Conservation (phyloP, 106 monocot genomes). For the Gastrodia elata region DNA sequence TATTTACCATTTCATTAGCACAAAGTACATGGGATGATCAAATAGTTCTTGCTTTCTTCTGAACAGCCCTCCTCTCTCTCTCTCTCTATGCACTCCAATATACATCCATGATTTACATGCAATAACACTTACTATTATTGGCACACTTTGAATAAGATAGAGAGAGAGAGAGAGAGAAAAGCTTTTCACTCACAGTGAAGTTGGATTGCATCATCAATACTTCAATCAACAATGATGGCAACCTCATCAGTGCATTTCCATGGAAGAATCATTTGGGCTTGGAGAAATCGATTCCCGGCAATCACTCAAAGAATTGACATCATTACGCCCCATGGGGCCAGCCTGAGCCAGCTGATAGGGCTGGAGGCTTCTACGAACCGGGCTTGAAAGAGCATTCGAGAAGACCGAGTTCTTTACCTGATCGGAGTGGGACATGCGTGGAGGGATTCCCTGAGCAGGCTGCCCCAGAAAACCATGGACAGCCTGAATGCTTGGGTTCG, state of each 20-base stretch:
- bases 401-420: conserved; percentile 45
- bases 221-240: neutral
- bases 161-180: neutral
- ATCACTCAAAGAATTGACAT: neutral
- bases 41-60: too few species aligned
- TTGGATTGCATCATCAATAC: neutral
- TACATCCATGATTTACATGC: neutral
- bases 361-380: conserved; percentile 31
- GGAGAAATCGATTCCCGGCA: conserved; percentile 12
- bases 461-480: conserved; percentile 9
- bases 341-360: conserved; percentile 35
- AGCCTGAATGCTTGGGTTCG: conserved; percentile 20
- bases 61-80: too few species aligned
- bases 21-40: neutral
- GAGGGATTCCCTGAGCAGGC: conserved; percentile 12
- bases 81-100: neutral
- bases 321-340: conserved; percentile 4
- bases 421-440: conserved; percentile 22
- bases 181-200: neutral
- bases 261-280: conserved; percentile 30
- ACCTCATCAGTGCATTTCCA: conserved; percentile 50
- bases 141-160: neutral
- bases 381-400: conserved; percentile 52
- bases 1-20: neutral
- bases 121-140: neutral